Base-by-base conservation (phyloP, 2,329 filamentous ascomycete genomes). In the Cordyceps farinosa region DNA sequence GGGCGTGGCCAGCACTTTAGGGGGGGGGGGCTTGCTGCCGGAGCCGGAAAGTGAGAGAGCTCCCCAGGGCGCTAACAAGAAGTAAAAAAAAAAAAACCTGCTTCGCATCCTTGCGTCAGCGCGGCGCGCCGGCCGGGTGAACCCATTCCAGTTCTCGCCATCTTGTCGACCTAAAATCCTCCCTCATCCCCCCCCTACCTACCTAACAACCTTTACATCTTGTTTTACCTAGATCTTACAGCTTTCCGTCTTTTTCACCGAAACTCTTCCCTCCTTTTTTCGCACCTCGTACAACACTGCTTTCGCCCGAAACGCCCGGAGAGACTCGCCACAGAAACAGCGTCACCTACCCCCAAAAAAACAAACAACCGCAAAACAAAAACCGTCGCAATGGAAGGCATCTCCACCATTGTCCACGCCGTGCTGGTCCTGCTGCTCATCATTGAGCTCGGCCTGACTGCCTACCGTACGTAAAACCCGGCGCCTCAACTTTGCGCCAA, bases 361-460 rank as follows among this genome's bases (percentile, higher is more conserved):
- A 47, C 13, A 48, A 13, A 15, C 27, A 17, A 9, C 22, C 27
- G 17, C 40, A 15, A 22, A 57, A 32, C 34, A 52, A 55, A 42
- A 30, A 48, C 61, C 60, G 56, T 59, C 72, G 75, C 67, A 56
- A 85, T 87, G 84, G 76, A 77, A 36, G 74, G 84, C 71, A 82
- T 86, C 70, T 78, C 86, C 45, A 79, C 86, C 68, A 84, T 88
- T 47, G 79, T 61, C 47, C 90, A 92, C 72, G 81, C 84, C 64
- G 78, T 85, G 56, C 88, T 94, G 70, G 83, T 80, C 11, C 67
- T 91, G 47, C 84, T 96, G 69, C 82, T 87, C 42, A 79, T 95
- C 66, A 86, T 93, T 67, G 86, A 92, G 69, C 84, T 96, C 10
- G 91, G 89, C 29, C 76, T 96, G 42, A 88, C 86, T 54, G 88